Evolutionary conservation across 345 rosid genomes (phyloP).

Genomic region (Pistacia vera): DNA sequence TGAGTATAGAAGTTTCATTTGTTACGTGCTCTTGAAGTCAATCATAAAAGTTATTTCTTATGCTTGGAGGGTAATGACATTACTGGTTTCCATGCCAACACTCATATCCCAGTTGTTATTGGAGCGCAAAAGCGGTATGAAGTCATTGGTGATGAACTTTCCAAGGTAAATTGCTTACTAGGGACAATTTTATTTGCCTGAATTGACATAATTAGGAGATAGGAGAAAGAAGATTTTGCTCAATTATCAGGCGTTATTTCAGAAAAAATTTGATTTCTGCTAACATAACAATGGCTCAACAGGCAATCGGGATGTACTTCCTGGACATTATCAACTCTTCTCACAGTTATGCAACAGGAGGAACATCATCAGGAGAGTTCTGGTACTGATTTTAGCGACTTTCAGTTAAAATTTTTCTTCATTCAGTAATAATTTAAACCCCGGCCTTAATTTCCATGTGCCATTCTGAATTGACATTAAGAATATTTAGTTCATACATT

Average conservation of each 20-base stretch:
- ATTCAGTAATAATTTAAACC: conserved; percentile 16
- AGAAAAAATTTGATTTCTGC: not conserved
- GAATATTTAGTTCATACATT: not conserved
- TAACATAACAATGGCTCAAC: conserved; percentile 26
- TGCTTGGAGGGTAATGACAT: conserved; percentile 78
- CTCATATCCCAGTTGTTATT: conserved; percentile 87
- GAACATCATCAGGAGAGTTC: conserved; percentile 47
- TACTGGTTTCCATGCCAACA: conserved; percentile 83
- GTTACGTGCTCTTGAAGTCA: not conserved
- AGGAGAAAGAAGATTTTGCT: no score
- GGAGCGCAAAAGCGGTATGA: conserved; percentile 95
- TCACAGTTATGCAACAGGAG: conserved; percentile 55
- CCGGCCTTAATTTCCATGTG: not conserved
- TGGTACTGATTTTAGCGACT: conserved; percentile 34
- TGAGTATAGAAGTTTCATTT: not conserved
- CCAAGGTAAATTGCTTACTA: conserved; percentile 53
- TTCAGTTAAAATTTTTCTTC: not conserved
- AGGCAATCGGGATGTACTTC: conserved; percentile 58
- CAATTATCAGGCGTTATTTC: not conserved
- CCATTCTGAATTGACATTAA: not conserved
- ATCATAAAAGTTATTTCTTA: conserved; percentile 11
- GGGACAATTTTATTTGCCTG: no score
- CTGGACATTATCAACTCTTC: conserved; percentile 57
- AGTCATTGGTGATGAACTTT: conserved; percentile 82
- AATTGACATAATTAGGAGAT: no score